phyloP scores from a whole-genome alignment of 116 monocot species.

The Dioscorea cayenensis region DNA sequence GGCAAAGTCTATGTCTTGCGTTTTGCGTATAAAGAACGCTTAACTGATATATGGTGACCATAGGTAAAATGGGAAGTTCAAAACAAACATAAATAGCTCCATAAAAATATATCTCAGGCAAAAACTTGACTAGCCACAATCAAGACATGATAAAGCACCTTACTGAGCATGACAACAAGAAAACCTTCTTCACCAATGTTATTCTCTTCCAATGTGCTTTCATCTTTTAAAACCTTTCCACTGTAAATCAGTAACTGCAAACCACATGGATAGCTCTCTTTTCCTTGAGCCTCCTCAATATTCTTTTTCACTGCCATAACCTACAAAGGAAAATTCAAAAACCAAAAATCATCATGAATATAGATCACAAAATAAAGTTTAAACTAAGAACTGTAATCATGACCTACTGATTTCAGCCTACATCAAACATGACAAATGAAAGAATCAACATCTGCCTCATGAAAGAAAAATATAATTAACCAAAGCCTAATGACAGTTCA shows the following conservation, averaged over 20 bases:
- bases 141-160: slow-evolving; percentile 34
- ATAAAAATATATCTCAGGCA: background rate
- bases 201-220: slow-evolving; percentile 89
- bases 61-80: background rate
- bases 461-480: background rate
- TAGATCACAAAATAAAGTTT: background rate
- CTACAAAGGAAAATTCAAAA: slow-evolving; percentile 19
- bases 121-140: background rate
- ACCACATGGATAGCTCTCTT: slow-evolving; percentile 87
- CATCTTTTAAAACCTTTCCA: slow-evolving; percentile 98
- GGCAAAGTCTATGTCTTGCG: background rate
- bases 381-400: background rate
- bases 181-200: slow-evolving; percentile 88
- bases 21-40: background rate
- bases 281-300: slow-evolving; percentile 88
- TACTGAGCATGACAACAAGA: slow-evolving; percentile 99
- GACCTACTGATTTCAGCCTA: background rate
- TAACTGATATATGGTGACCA: background rate
- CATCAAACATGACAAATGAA: background rate
- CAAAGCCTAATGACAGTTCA: too few relatives aligned
- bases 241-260: slow-evolving; percentile 89
- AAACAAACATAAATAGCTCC: background rate
- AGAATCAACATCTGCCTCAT: background rate
- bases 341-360: background rate
- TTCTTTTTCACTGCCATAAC: slow-evolving; percentile 97